Percentiles rank a stretch among this genome's conserved stretches.
phyloP scores from a whole-genome alignment of 495 filamentous ascomycete species.

The Hyaloscypha hepaticicola region DNA sequence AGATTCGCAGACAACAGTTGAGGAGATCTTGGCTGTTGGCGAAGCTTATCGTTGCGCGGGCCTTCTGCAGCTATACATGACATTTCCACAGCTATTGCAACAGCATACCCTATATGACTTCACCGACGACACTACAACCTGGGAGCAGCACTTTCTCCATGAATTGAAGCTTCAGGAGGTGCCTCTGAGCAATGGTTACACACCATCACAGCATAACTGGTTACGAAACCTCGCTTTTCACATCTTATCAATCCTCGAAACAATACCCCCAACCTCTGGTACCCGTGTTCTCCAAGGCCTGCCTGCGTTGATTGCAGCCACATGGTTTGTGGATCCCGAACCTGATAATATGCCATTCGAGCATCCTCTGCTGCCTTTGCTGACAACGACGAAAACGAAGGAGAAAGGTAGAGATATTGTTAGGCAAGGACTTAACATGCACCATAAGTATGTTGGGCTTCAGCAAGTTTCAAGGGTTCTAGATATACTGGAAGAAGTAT shows the following conservation, averaged over 20 bases:
- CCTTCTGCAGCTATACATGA: neutral
- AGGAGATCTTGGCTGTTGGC: neutral
- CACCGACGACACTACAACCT: neutral
- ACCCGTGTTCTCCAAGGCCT: neutral
- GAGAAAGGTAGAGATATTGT: neutral
- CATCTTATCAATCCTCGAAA: neutral
- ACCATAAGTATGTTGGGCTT: neutral
- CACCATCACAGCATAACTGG: neutral
- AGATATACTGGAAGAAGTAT: neutral
- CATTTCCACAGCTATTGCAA: neutral
- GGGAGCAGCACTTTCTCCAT: neutral
- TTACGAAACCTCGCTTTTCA: neutral
- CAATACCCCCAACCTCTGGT: neutral
- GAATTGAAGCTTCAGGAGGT: neutral
- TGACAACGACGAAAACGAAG: neutral
- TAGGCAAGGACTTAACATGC: neutral
- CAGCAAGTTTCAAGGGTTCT: neutral
- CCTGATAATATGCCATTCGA: neutral
- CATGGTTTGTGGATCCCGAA: neutral
- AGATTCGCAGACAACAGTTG: neutral
- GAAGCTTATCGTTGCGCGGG: neutral
- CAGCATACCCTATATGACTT: neutral
- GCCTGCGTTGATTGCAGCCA: neutral
- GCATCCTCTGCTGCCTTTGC: neutral
- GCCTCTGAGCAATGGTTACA: neutral